Percentiles rank a stretch among this genome's conserved stretches.
Evolutionary conservation across 495 filamentous ascomycete genomes (phyloP).

Genomic region (Aspergillus asperescens): DNA sequence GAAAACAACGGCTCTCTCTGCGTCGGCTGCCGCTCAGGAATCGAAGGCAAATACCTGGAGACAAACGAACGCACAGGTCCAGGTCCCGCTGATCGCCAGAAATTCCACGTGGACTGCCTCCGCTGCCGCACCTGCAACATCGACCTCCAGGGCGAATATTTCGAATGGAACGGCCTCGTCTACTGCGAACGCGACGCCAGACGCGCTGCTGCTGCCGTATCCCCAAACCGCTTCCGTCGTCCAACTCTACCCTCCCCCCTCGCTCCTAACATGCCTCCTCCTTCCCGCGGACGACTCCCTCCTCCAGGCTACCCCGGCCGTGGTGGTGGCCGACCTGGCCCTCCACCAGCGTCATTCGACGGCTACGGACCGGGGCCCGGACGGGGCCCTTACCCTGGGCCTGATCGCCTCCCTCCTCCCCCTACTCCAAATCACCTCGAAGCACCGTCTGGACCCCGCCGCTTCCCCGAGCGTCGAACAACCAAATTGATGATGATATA

Average conservation of each 20-base stretch:
- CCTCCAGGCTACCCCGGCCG: slow-evolving; percentile 18
- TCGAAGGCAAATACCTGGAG: slow-evolving; percentile 94
- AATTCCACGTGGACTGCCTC: slow-evolving; percentile 86
- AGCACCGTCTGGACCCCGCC: slow-evolving; percentile 32
- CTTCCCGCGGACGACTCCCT: slow-evolving; percentile 18
- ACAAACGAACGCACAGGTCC: slow-evolving; percentile 46
- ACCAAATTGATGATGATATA: slow-evolving; percentile 87
- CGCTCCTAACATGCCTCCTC: slow-evolving; percentile 6
- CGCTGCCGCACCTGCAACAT: slow-evolving; percentile 57
- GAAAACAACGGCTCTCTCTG: slow-evolving; percentile 83
- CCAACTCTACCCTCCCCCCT: slow-evolving; percentile 30
- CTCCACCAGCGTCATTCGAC: too few species aligned
- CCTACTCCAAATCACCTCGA: background rate
- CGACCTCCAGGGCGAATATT: slow-evolving; percentile 63
- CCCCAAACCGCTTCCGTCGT: slow-evolving; percentile 30
- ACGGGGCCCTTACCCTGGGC: slow-evolving; percentile 23
- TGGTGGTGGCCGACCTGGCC: slow-evolving; percentile 13
- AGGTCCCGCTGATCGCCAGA: slow-evolving; percentile 52
- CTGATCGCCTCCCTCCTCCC: slow-evolving; percentile 21
- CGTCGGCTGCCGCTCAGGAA: slow-evolving; percentile 70
- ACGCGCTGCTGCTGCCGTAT: slow-evolving; percentile 45
- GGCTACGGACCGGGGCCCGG: background rate
- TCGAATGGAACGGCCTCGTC: slow-evolving; percentile 57
- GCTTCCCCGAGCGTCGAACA: slow-evolving; percentile 67
- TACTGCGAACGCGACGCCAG: slow-evolving; percentile 88